A percentile compares a stretch with the other conserved stretches of the same genome.
phyloP scores from a whole-genome alignment of 495 filamentous ascomycete genomes.

The Glutinoglossum americanum region DNA sequence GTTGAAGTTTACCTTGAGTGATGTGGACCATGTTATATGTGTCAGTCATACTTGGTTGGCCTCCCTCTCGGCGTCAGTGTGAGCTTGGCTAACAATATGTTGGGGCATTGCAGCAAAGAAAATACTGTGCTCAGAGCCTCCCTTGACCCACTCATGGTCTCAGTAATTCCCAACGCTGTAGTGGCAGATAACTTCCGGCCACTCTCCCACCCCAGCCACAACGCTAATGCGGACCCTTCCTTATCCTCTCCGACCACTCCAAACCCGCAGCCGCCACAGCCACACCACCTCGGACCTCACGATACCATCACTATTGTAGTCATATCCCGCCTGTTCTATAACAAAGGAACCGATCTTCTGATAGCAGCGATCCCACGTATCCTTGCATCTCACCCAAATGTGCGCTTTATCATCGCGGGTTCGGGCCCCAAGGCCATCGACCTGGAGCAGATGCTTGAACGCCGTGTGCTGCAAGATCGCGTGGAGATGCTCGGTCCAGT shows the following conservation, averaged over 20 bases:
- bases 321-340: constrained; percentile 93
- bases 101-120: constrained; percentile 51
- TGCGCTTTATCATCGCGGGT: constrained; percentile 91
- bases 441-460: constrained; percentile 91
- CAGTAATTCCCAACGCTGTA: constrained; percentile 90
- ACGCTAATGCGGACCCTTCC: constrained; percentile 6
- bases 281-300: constrained; percentile 42
- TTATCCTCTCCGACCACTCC: constrained; percentile 8
- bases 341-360: constrained; percentile 90
- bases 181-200: constrained; percentile 91
- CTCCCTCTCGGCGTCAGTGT: background rate
- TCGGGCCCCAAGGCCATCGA: constrained; percentile 94
- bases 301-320: constrained; percentile 92
- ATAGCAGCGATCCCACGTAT: constrained; percentile 90
- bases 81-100: background rate
- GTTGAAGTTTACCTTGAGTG: constrained; percentile 84
- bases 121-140: constrained; percentile 92
- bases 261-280: constrained; percentile 9
- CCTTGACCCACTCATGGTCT: constrained; percentile 88
- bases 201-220: constrained; percentile 18
- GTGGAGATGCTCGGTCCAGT: constrained; percentile 82
- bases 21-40: constrained; percentile 95
- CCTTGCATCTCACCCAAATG: constrained; percentile 67
- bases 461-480: constrained; percentile 82
- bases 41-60: constrained; percentile 89